These are phyloP conservation scores for Pyropia haitanensis DNA, from an alignment of 23 red algal genomes.

Conservation along the genomic window DNA sequence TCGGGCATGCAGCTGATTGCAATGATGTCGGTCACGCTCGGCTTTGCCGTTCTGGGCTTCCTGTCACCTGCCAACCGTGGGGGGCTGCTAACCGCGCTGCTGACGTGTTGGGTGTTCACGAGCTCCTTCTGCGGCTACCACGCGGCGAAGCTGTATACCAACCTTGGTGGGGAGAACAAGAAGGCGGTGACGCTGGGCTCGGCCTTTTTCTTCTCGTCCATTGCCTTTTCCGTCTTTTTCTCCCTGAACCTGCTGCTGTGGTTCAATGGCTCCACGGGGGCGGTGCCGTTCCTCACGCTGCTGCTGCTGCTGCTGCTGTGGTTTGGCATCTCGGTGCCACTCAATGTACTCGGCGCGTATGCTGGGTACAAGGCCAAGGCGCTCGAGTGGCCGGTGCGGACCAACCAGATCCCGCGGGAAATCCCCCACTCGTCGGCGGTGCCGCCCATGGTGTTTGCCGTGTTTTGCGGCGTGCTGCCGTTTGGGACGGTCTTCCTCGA, in stretches of 20 bases:
- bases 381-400: conserved; percentile 72
- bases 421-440: conserved; percentile 65
- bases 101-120: conserved; percentile 73
- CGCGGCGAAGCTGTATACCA: conserved; percentile 69
- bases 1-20: conserved; percentile 70
- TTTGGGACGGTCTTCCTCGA: conserved; percentile 90
- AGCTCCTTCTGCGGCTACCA: conserved; percentile 59
- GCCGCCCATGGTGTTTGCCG: conserved; percentile 25
- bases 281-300: conserved; percentile 82
- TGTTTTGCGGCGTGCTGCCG: conserved; percentile 76
- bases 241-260: conserved; percentile 74
- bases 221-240: conserved; percentile 68
- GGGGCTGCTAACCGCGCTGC: conserved; percentile 74
- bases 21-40: conserved; percentile 50
- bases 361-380: conserved; percentile 60
- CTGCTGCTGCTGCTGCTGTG: conserved; percentile 78
- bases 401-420: conserved; percentile 88
- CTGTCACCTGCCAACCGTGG: conserved; percentile 88
- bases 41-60: conserved; percentile 81
- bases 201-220: conserved; percentile 76
- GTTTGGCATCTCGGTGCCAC: conserved; percentile 92
- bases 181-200: conserved; percentile 76
- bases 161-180: conserved; percentile 57
- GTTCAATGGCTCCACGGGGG: conserved; percentile 59
- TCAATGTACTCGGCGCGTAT: conserved; percentile 80